Conservation (phyloP, 495 filamentous ascomycete genomes). For the Chaetomidium leptoderma region DNA sequence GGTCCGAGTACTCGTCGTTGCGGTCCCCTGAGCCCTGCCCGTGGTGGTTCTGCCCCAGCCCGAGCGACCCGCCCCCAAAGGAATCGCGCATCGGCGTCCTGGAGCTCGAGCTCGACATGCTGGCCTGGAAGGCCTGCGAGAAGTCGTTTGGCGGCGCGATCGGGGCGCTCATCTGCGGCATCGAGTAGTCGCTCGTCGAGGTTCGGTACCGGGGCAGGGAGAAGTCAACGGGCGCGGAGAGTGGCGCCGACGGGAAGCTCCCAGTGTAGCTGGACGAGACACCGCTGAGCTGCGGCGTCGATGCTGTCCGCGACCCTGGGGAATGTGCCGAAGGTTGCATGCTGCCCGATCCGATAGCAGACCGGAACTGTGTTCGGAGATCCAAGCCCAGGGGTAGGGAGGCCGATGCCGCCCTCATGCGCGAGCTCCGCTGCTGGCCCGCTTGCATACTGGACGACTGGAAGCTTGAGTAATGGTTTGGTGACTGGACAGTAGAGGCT, state of each 20-base stretch:
- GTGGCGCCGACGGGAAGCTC: conserved; percentile 50
- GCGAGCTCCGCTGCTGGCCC: conserved; percentile 40
- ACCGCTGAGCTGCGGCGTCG: conserved; percentile 38
- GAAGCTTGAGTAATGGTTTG: conserved; percentile 42
- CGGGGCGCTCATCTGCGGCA: conserved; percentile 53
- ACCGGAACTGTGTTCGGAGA: conserved; percentile 47
- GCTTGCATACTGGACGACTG: conserved; percentile 39
- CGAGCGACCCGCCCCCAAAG: conserved; percentile 38
- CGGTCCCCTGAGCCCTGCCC: conserved; percentile 33
- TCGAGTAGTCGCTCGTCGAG: conserved; percentile 47
- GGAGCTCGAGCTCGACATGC: conserved; percentile 38
- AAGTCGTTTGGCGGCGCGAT: conserved; percentile 52
- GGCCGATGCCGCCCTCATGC: conserved; percentile 46
- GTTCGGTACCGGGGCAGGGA: conserved; percentile 44
- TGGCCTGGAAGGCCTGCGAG: conserved; percentile 47
- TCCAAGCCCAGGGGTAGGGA: conserved; percentile 45
- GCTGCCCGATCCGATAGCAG: conserved; percentile 37
- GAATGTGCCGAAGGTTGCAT: conserved; percentile 41
- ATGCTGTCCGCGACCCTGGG: conserved; percentile 33
- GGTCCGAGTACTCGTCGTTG: conserved; percentile 39
- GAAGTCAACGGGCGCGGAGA: conserved; percentile 52
- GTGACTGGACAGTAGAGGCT: conserved; percentile 47
- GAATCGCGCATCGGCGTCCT: conserved; percentile 45
- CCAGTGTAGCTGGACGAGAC: conserved; percentile 45
- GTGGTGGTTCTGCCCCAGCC: conserved; percentile 36